Evolutionary conservation across 2,329 filamentous ascomycete species (phyloP).

Genomic region (Sporothrix inflata): DNA sequence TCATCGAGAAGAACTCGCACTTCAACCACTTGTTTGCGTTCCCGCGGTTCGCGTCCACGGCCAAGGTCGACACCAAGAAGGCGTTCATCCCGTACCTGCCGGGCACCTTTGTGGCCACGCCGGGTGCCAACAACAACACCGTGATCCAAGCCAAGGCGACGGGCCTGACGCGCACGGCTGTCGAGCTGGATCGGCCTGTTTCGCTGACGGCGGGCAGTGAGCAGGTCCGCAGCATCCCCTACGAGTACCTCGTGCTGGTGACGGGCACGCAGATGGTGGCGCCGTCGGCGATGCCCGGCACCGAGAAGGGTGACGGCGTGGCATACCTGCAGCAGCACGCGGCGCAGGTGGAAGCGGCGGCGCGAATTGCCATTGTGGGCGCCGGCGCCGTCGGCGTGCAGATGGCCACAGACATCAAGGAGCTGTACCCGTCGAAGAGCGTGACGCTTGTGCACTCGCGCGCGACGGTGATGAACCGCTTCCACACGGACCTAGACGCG

Average conservation of each 20-base stretch:
- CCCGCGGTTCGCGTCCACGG: constrained; percentile 59
- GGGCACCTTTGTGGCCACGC: constrained; percentile 25
- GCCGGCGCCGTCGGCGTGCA: constrained; percentile 57
- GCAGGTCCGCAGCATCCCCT: constrained; percentile 29
- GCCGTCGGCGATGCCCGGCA: constrained; percentile 53
- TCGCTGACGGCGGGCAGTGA: not conserved
- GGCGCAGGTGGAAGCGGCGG: constrained; percentile 48
- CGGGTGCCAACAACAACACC: constrained; percentile 40
- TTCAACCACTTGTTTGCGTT: constrained; percentile 65
- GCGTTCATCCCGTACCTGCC: constrained; percentile 62
- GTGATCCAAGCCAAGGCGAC: constrained; percentile 41
- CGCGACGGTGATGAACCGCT: constrained; percentile 44
- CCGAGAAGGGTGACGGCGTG: constrained; percentile 49
- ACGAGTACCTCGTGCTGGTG: constrained; percentile 51
- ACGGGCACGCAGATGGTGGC: constrained; percentile 55
- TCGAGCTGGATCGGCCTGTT: constrained; percentile 41
- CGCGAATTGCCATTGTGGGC: constrained; percentile 54
- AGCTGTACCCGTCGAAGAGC: constrained; percentile 57
- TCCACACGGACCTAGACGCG: constrained; percentile 26
- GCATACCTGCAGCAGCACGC: constrained; percentile 49
- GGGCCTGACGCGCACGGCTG: constrained; percentile 43
- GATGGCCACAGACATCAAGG: constrained; percentile 38
- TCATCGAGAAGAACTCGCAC: constrained; percentile 64
- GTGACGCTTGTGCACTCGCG: constrained; percentile 64
- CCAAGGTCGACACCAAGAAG: constrained; percentile 55